Base-by-base conservation (phyloP, 352 stramenopile species). In the Phytopythium mirpurense region DNA sequence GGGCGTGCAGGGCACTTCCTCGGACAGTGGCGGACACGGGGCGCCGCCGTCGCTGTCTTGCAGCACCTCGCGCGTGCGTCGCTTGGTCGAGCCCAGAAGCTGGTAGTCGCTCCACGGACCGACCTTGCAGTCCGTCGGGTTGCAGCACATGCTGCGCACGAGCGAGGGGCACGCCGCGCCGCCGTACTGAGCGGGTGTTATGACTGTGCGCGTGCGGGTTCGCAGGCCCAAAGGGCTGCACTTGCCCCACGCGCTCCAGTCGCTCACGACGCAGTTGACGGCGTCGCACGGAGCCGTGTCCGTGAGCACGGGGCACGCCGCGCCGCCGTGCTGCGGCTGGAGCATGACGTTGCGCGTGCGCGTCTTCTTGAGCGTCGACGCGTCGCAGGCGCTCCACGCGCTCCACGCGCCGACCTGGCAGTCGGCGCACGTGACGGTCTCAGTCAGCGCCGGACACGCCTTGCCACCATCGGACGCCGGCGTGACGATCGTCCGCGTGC, bases 61-160 rank as follows among this genome's bases (percentile, higher is more conserved):
- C 3, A 84, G 24, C 6, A 88, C 40, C 2, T 51, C 57, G 0
- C 77, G 57, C 16, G 61, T 72, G 7, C 77, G 77, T 2, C 67
- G 63, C 47, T 85, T 86, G 4, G 60, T 81, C 45, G 49, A 31
- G 0, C 74, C 66, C 18, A 71, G 45, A 3, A 88, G 23, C 52
- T 70, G 57, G 57, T 57, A 88, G 0, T 56, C 57, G 12, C 67
- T 71, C 74, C 74, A 88, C 10, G 64, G 67, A 27, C 74, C 63
- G 19, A 87, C 73, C 35, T 70, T 68, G 50, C 78, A 89, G 59
- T 89, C 66, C 0, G 57, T 72, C 12, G 75, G 75, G 62, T 86
- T 86, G 54, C 78, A 89, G 56, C 84, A 87, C 27, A 83, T 68
- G 24, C 60, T 54, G 10, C 86, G 69, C 0, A 71, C 60, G 7